phyloP scores from a whole-genome alignment of 202 grass and related monocot species.

The Brachypodium distachyon region DNA sequence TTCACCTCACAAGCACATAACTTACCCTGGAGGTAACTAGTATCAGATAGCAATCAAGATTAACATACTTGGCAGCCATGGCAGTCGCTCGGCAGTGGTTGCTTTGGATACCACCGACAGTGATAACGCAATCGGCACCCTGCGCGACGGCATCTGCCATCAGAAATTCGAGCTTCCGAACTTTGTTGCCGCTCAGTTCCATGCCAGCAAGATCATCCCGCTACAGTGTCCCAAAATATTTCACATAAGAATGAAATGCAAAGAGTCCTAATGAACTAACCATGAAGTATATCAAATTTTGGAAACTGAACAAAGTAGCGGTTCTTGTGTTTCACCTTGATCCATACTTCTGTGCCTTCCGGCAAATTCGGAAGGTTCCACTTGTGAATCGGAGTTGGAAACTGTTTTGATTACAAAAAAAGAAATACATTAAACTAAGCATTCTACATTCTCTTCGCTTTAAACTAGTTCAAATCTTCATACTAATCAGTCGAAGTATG shows the following conservation, averaged over 20 bases:
- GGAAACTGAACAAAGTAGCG: background rate
- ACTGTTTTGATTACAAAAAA: constrained; percentile 23
- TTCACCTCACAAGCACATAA: background rate
- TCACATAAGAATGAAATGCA: too few species aligned
- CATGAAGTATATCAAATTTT: too few species aligned
- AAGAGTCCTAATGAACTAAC: too few species aligned
- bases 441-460: background rate
- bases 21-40: constrained; percentile 70
- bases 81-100: constrained; percentile 87
- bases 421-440: background rate
- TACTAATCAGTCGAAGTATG: background rate
- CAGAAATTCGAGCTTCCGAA: constrained; percentile 88
- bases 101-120: constrained; percentile 86
- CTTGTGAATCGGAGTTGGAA: constrained; percentile 88
- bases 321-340: constrained; percentile 49
- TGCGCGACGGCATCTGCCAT: constrained; percentile 58
- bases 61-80: constrained; percentile 76
- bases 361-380: constrained; percentile 84
- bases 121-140: constrained; percentile 68
- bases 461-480: background rate
- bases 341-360: constrained; percentile 75
- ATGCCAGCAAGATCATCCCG: constrained; percentile 89
- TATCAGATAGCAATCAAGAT: constrained; percentile 83
- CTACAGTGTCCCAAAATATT: constrained; percentile 27
- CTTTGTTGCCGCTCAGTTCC: constrained; percentile 95